Evolutionary conservation across 495 filamentous ascomycete species (phyloP).

Genomic region (Penicillium pancosmium): DNA sequence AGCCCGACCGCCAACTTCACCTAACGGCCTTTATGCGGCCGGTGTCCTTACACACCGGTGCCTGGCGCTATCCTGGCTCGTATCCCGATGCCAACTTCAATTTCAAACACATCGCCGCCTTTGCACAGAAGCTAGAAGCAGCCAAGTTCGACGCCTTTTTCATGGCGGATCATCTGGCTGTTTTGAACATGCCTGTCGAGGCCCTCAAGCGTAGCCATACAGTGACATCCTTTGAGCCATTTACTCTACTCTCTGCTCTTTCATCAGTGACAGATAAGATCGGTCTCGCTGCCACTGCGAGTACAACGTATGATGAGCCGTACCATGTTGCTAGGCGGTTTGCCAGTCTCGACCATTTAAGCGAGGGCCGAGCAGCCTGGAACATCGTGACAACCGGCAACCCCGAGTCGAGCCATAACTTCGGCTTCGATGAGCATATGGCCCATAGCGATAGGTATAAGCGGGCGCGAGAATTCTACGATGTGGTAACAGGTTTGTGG

Average conservation of each 20-base stretch:
- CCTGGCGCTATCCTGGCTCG: constrained; percentile 59
- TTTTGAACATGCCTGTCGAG: constrained; percentile 60
- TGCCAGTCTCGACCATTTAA: constrained; percentile 64
- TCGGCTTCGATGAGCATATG: constrained; percentile 40
- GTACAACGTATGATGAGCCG: constrained; percentile 64
- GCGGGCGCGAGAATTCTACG: constrained; percentile 44
- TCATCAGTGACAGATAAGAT: constrained; percentile 51
- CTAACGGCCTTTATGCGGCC: constrained; percentile 64
- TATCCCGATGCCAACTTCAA: constrained; percentile 64
- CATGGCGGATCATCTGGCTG: constrained; percentile 63
- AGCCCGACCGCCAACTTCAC: constrained; percentile 40
- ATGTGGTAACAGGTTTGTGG: constrained; percentile 47
- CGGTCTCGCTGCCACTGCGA: constrained; percentile 57
- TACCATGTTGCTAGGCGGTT: constrained; percentile 66
- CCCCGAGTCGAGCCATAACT: constrained; percentile 41
- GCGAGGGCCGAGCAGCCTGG: constrained; percentile 53
- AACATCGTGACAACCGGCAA: constrained; percentile 46
- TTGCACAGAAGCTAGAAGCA: constrained; percentile 57
- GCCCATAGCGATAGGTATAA: constrained; percentile 41
- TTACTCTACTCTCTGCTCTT: constrained; percentile 52
- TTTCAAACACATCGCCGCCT: constrained; percentile 53
- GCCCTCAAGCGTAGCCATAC: constrained; percentile 60
- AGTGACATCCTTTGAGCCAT: constrained; percentile 54
- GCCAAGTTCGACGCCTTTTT: constrained; percentile 66
- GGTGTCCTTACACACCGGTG: constrained; percentile 58